Percentiles rank a stretch among this genome's conserved stretches.
phyloP scores from a whole-genome alignment of 768 basidiomycete genomes.

The Boletus sensibilis region DNA sequence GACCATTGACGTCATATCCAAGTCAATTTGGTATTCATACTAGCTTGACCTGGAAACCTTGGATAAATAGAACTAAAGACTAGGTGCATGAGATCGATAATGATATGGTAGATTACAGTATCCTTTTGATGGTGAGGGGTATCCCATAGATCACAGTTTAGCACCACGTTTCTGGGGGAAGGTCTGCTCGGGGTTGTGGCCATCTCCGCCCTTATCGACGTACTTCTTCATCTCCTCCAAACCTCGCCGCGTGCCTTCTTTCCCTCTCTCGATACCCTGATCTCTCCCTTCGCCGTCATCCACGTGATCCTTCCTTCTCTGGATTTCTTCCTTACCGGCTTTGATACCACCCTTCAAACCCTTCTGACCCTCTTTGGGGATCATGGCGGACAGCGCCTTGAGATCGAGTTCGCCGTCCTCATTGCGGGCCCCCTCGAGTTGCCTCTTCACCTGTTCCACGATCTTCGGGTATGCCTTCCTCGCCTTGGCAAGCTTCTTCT shows the following conservation, averaged over 20 bases:
- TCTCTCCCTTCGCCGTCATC: not conserved
- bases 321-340: constrained; percentile 3
- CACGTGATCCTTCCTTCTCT: not conserved
- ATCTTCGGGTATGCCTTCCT: constrained; percentile 18
- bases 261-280: constrained; percentile 6
- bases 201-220: constrained; percentile 7
- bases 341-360: constrained; percentile 1
- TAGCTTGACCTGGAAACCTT: not conserved
- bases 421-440: constrained; percentile 2
- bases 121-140: constrained; percentile 1
- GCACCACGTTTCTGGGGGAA: constrained; percentile 16
- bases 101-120: not conserved
- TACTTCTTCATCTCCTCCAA: constrained; percentile 13
- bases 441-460: constrained; percentile 8
- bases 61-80: not conserved
- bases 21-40: not conserved
- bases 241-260: constrained; percentile 9
- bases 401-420: constrained; percentile 8
- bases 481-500: constrained; percentile 19
- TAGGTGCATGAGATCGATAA: not conserved
- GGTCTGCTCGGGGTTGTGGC: constrained; percentile 8
- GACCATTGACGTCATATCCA: too few relatives aligned
- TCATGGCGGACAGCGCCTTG: constrained; percentile 5
- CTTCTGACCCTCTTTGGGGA: constrained; percentile 9
- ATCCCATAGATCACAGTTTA: constrained; percentile 23